Evolutionary conservation across 805 yeast species (phyloP), one percentile per base, ranked within the genome.

Genomic region (Hanseniaspora guilliermondii): DNA sequence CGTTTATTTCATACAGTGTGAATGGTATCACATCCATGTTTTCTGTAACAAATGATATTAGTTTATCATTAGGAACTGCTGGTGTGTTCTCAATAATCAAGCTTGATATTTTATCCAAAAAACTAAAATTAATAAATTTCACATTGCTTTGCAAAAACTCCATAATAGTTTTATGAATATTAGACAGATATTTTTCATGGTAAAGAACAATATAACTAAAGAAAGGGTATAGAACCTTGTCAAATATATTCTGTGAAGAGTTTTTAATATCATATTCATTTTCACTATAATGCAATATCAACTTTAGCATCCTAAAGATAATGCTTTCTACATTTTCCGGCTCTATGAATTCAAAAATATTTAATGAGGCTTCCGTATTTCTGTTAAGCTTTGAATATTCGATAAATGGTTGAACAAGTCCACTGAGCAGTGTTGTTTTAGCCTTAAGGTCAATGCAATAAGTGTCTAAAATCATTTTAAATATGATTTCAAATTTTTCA

Each of bases 1-100:
- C 35, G n/a, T 52, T 52, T 12, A 52, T 44, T 11, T 52, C 55
- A 21, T 37, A 19, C 12, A 52, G 17, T 14, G 55, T 52, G 17
- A 52, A 44, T 5, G 39, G 40, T 11, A 52, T 2, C 19, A 7
- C 9, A 19, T 37, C 33, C 48, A 52, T 44, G 19, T 52, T 44
- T 2, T 17, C 37, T 11, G 25, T 32, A 11, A 44, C n/a, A 52
- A 44, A 52, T 16, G 11, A 4, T n/a, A 25, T 8, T 36, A 44
- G 21, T 1, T n/a, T 25, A 36, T 19, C 12, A 12, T 2, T 27
- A 6, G 17, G 8, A 7, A 44, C 25, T 14, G 19, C 17, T 19
- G 19, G 25, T 5, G 14, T 19, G 16, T 5, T 16, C 8, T 44
- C 25, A 7, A 17, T 8, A 6, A 42, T 3, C 16, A 42, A 22